Conservation (phyloP, 805 yeast genomes). For the Tetrapisispora arboricola region DNA sequence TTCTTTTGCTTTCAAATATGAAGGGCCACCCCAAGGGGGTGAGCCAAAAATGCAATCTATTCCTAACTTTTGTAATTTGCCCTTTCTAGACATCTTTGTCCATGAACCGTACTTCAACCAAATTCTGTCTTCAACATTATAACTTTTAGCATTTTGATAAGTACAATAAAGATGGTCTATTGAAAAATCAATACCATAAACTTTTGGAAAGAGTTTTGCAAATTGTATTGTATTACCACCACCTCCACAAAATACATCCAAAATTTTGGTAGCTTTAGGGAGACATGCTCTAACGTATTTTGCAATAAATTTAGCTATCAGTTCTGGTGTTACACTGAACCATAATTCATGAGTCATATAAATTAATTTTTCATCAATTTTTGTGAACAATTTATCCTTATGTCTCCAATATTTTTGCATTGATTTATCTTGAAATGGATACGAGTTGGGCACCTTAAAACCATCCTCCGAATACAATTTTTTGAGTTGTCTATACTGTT, state of each 20-base stretch:
- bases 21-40: conserved; percentile 86
- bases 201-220: conserved; percentile 45
- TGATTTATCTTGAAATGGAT: neutral
- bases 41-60: conserved; percentile 50
- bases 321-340: conserved; percentile 85
- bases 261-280: conserved; percentile 37
- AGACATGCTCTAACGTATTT: conserved; percentile 41
- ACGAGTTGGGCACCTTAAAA: neutral
- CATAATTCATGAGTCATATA: conserved; percentile 63
- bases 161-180: conserved; percentile 56
- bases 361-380: conserved; percentile 53
- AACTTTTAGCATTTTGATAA: conserved; percentile 51
- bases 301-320: conserved; percentile 51
- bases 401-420: conserved; percentile 47
- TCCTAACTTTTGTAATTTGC: conserved; percentile 13
- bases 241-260: conserved; percentile 79
- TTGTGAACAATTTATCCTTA: conserved; percentile 50
- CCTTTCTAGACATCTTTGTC: conserved; percentile 18
- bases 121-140: conserved; percentile 45
- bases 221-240: conserved; percentile 81
- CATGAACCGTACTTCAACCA: conserved; percentile 42
- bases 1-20: conserved; percentile 34
- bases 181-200: conserved; percentile 55
- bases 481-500: conserved; percentile 7
- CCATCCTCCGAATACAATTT: neutral